Base-by-base conservation (phyloP, 768 basidiomycete species). In the Tulasnella sp. region DNA sequence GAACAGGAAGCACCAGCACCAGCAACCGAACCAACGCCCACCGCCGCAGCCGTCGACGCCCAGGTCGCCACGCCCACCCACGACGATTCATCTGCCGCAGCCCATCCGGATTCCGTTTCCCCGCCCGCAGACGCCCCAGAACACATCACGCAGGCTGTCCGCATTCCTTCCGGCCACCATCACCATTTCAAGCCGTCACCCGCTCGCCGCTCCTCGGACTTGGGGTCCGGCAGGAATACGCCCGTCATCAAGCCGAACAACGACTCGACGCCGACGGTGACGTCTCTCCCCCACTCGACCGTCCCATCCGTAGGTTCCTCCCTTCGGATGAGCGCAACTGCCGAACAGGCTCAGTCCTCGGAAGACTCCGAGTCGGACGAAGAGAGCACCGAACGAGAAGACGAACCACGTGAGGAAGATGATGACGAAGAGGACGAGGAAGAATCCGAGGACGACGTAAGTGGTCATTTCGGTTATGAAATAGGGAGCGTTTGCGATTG, bases 311-410 rank as follows among this genome's bases (percentile, higher is more conserved):
- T 69, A n/a, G 39, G n/a, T 16, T 71, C 76, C 26, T 26, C 74
- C 35, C 74, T 77, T 29, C 35, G 71, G 29, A 32, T 20, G n/a
- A 37, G 26, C 26, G 32, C 74, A 26, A 51, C 37, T 46, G 35
- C 77, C 15, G 74, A 78, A 71, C 74, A 46, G 5, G 77, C 75
- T 39, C 29, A 51, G 23, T 76, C 78, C 26, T 79, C 74, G 39
- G 73, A 76, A 39, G 79, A 79, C 35, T 74, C 67, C 44, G 80
- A 79, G 29, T 74, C 69, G 40, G 79, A 80, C 32, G 79, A 80
- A 42, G 80, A 79, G 32, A 79, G 76, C 46, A 80, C 32, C 61
- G 67, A 78, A 51, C 79, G 78, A 40, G 79, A 74, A 79, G 79
- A 67, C 57, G 78, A 67, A 61, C 20, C 29, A 35, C 35, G 77